Conservation (phyloP, 106 monocot species). For the Chionographis japonica region DNA sequence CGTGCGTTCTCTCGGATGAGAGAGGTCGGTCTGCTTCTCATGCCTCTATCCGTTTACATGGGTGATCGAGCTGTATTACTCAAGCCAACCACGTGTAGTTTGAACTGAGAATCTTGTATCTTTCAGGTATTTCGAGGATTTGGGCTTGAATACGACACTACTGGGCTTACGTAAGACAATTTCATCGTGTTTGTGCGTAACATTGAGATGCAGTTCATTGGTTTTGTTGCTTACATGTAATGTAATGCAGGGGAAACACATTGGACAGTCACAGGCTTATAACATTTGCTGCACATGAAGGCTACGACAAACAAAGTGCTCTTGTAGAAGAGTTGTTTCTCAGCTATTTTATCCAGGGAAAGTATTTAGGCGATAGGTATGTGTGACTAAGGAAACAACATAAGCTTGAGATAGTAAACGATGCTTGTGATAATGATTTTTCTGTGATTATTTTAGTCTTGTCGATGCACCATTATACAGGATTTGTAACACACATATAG, state of each 20-base stretch:
- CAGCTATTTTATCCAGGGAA: conserved; percentile 73
- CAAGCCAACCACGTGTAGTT: not conserved
- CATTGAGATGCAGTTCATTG: not conserved
- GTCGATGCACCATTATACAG: too few species aligned
- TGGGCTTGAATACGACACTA: conserved; percentile 68
- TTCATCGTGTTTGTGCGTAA: not conserved
- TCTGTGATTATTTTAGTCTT: too few species aligned
- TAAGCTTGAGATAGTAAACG: not conserved
- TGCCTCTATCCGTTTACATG: not conserved
- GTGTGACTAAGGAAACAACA: conserved; percentile 4
- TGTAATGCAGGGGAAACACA: conserved; percentile 68
- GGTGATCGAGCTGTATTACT: not conserved
- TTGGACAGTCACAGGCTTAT: conserved; percentile 89
- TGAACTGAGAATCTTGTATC: not conserved
- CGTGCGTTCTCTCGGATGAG: conserved; percentile 51
- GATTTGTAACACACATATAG: too few species aligned
- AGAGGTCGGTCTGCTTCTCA: conserved; percentile 34
- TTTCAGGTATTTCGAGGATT: conserved; percentile 63
- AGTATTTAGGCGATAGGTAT: conserved; percentile 80
- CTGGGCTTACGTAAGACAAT: conserved; percentile 72
- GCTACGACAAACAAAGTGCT: conserved; percentile 73
- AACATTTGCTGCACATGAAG: conserved; percentile 70
- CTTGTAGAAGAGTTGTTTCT: conserved; percentile 76
- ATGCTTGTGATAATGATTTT: too few species aligned
- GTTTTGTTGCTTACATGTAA: too few species aligned